Evolutionary conservation across 805 yeast species (phyloP).

Genomic region (Wickerhamomyces queroliae): DNA sequence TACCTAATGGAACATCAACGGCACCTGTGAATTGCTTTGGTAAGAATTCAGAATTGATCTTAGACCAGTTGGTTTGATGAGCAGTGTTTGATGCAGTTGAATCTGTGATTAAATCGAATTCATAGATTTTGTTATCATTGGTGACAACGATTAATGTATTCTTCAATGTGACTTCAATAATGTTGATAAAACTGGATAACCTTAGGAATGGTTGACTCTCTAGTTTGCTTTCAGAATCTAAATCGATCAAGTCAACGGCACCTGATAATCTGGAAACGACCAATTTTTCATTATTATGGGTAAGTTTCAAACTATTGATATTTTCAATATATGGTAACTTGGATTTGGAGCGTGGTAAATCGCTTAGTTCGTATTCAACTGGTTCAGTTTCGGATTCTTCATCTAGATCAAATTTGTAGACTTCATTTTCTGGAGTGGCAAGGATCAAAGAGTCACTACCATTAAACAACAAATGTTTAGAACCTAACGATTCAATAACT

Average conservation of each 20-base stretch:
- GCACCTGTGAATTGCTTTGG: slow-evolving; percentile 57
- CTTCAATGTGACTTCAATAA: slow-evolving; percentile 47
- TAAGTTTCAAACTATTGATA: slow-evolving; percentile 47
- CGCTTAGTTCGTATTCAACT: slow-evolving; percentile 33
- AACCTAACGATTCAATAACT: slow-evolving; percentile 40
- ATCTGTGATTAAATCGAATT: slow-evolving; percentile 40
- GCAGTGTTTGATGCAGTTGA: slow-evolving; percentile 3
- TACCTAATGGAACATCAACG: slow-evolving; percentile 68
- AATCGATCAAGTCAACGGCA: slow-evolving; percentile 44
- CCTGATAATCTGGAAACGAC: slow-evolving; percentile 66
- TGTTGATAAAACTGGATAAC: slow-evolving; percentile 53
- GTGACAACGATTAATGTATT: slow-evolving; percentile 59
- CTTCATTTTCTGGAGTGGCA: slow-evolving; percentile 57
- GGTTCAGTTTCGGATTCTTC: slow-evolving; percentile 30
- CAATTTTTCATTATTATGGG: slow-evolving; percentile 37
- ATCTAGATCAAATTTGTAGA: slow-evolving; percentile 32
- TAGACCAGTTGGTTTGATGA: slow-evolving; percentile 71
- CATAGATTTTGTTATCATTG: slow-evolving; percentile 69
- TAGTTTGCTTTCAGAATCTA: slow-evolving; percentile 21
- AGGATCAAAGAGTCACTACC: slow-evolving; percentile 41
- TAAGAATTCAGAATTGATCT: slow-evolving; percentile 63
- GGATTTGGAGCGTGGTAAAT: slow-evolving; percentile 25
- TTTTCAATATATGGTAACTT: slow-evolving; percentile 41
- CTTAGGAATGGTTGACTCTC: slow-evolving; percentile 44
- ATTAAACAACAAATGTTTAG: slow-evolving; percentile 46